Evolutionary conservation across 495 filamentous ascomycete species (phyloP), one percentile per base, ranked within the genome.

Genomic region (Penicillium turbatum): DNA sequence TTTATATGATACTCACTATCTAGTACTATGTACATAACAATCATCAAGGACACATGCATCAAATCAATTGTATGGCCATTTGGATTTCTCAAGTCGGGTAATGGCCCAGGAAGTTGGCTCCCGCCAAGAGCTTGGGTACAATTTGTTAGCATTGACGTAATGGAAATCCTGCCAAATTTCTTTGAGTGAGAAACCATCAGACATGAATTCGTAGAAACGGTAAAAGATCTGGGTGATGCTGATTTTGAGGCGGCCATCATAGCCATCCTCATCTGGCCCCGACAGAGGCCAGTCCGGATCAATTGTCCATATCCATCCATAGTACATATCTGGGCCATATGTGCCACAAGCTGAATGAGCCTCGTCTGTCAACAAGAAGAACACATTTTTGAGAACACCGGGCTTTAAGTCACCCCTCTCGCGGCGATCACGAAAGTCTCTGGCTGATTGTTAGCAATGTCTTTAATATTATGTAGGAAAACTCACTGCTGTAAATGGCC

Each of bases 401-500:
- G 47, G 5, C 21, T 39, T 50, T 29, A 38, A 6, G 6, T 40
- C 47, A 15, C 16, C 47, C 16, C 47, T 50, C 47, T 39, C 35
- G 24, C 47, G 35, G 6, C 35, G 47, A 85, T 21, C 15, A 3
- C 27, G 27, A 53, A 42, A 53, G 34, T 41, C 32, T n/a, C 19
- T 60, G 39, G 39, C 35, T 41, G 19, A 43, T 55, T 24, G 21
- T 4, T 24, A 2, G 21, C 21, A 24, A 24, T n/a, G n/a, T n/a
- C n/a, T 24, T 24, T 24, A 2, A 24, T 24, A 4, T 2, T 24
- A 24, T 2, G 29, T 8, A 38, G 7, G 6, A 38, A 53, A 7
- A 35, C 44, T 48, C 13, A 48, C 30, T 24, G 30, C 15, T 19
- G 30, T n/a, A 35, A 21, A 21, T 13, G 30, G 10, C 6, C 7